These are phyloP conservation scores for Chlorencoelia australis DNA, from an alignment of 2,329 filamentous ascomycete species.

Conservation along the genomic window DNA sequence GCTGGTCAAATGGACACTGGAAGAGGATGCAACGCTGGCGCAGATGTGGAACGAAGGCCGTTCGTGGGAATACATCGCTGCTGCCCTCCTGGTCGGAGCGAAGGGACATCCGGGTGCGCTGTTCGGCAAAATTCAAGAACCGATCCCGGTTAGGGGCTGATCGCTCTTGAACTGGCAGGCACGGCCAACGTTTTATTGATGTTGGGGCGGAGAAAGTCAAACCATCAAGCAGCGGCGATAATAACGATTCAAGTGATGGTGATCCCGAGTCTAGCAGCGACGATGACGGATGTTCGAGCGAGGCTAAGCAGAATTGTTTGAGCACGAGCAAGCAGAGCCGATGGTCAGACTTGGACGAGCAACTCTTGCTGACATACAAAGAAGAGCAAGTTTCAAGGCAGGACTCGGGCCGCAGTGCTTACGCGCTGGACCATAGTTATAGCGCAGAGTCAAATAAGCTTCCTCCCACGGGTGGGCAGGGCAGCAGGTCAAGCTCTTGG, in stretches of 20 bases:
- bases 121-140: conserved; percentile 16
- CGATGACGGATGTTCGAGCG: background rate
- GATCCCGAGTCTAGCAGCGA: background rate
- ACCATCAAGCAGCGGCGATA: conserved; percentile 9
- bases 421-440: background rate
- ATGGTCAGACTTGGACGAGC: conserved; percentile 4
- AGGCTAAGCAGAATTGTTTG: conserved; percentile 4
- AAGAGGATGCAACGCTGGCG: conserved; percentile 11
- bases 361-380: conserved; percentile 2
- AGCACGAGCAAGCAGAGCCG: conserved; percentile 6
- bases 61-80: conserved; percentile 15
- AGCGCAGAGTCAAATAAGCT: background rate
- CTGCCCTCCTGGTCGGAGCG: conserved; percentile 10
- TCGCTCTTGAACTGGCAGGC: conserved; percentile 8
- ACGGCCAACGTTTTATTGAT: conserved; percentile 10
- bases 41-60: conserved; percentile 13
- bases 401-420: background rate
- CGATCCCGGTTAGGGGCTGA: conserved; percentile 7
- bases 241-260: conserved; percentile 8
- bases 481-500: background rate
- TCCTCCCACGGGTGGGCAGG: background rate
- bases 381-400: conserved; percentile 1
- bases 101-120: conserved; percentile 15
- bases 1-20: conserved; percentile 8
- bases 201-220: conserved; percentile 11